These are phyloP conservation scores for Myriangium duriaei DNA, from an alignment of 2,329 filamentous ascomycete species.

Conservation along the genomic window DNA sequence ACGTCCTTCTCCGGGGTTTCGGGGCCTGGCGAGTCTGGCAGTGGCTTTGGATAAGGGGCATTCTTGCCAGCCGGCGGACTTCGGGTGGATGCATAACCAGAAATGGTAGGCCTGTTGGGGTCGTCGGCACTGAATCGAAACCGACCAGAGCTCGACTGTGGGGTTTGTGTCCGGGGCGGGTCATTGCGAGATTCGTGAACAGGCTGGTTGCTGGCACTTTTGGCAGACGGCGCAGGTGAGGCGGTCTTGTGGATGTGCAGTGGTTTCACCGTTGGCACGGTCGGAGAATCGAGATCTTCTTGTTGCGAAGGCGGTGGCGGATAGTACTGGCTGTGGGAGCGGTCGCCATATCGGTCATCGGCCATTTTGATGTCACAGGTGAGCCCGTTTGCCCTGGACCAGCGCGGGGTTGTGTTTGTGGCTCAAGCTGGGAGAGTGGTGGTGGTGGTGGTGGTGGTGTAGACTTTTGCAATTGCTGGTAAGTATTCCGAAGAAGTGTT, in stretches of 20 bases:
- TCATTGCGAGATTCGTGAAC: slow-evolving; percentile 21
- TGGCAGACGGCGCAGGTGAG: slow-evolving; percentile 40
- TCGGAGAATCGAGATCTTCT: slow-evolving; percentile 52
- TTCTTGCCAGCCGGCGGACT: slow-evolving; percentile 60
- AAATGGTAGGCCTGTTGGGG: slow-evolving; percentile 35
- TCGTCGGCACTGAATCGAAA: slow-evolving; percentile 35
- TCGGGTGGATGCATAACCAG: slow-evolving; percentile 30
- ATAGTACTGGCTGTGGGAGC: slow-evolving; percentile 9
- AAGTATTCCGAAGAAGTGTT: too few species aligned
- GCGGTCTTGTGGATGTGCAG: slow-evolving; percentile 73
- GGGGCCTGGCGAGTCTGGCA: slow-evolving; percentile 71
- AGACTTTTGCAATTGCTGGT: too few species aligned
- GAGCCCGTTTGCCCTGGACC: too few species aligned
- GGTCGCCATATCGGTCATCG: slow-evolving; percentile 7
- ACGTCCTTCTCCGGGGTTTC: slow-evolving; percentile 63
- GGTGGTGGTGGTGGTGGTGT: too few species aligned
- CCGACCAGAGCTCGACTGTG: slow-evolving; percentile 19
- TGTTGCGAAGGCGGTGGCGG: slow-evolving; percentile 20
- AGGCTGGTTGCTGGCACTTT: slow-evolving; percentile 28
- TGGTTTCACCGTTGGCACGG: slow-evolving; percentile 56
- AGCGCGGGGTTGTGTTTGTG: too few species aligned
- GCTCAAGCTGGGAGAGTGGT: too few species aligned
- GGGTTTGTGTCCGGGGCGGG: slow-evolving; percentile 17
- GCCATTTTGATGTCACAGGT: slow-evolving; percentile 9
- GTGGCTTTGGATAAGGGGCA: slow-evolving; percentile 66